Conservation (phyloP, 345 rosid genomes). For the Viola odorata region DNA sequence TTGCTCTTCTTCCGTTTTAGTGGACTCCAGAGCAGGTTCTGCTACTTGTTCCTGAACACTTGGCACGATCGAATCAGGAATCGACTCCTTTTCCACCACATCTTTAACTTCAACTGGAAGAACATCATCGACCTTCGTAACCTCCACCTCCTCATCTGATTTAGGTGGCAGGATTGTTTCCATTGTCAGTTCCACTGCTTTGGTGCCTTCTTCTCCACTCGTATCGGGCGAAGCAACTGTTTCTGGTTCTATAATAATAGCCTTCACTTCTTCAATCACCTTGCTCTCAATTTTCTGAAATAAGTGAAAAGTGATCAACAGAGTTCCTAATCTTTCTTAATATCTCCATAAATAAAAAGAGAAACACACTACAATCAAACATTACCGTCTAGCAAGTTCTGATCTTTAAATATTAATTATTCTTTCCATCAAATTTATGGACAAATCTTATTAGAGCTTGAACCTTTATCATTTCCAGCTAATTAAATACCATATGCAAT, state of each 20-base stretch:
- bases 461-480: background rate
- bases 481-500: background rate
- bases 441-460: background rate
- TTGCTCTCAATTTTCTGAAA: slow-evolving; percentile 10
- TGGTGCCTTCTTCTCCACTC: background rate
- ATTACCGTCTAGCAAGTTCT: no score
- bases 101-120: background rate
- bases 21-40: slow-evolving; percentile 8
- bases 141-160: slow-evolving; percentile 1
- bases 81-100: background rate
- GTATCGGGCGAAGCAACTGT: background rate
- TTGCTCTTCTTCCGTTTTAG: slow-evolving; percentile 2
- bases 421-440: background rate
- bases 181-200: background rate
- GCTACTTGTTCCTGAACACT: background rate
- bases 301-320: background rate
- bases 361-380: no score
- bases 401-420: no score
- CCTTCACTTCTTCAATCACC: slow-evolving; percentile 2
- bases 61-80: background rate
- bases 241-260: slow-evolving; percentile 2
- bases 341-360: background rate
- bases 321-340: background rate
- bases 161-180: background rate
- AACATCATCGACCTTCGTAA: background rate